Evolutionary conservation across 176 grass and related monocot genomes (phyloP).

Genomic region (Puya raimondii): DNA sequence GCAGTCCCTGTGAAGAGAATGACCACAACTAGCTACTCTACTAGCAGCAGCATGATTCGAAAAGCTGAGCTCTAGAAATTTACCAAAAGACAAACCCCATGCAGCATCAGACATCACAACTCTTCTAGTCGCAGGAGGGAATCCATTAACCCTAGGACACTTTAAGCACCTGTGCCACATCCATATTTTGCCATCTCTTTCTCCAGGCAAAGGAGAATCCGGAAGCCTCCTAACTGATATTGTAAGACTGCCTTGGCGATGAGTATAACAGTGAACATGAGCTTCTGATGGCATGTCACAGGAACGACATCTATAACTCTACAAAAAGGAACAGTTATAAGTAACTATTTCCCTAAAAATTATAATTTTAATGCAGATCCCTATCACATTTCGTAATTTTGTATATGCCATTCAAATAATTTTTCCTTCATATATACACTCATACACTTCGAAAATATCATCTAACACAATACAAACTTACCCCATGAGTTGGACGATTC

Average conservation of each 20-base stretch:
- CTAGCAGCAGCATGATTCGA: slow-evolving; percentile 97
- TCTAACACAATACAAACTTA: too few relatives aligned
- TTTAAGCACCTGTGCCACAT: slow-evolving; percentile 98
- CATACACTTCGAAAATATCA: not conserved
- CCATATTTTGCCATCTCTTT: slow-evolving; percentile 85
- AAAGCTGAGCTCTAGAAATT: slow-evolving; percentile 99
- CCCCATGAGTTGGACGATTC: too few relatives aligned
- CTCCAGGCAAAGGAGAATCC: slow-evolving; percentile 47
- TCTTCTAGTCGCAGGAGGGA: slow-evolving; percentile 91
- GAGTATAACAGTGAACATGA: slow-evolving; percentile 94
- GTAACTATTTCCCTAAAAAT: not conserved
- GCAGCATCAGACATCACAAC: slow-evolving; percentile 99
- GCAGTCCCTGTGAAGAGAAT: slow-evolving; percentile 98
- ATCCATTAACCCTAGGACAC: slow-evolving; percentile 54
- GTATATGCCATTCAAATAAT: too few relatives aligned
- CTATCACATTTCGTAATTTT: not conserved
- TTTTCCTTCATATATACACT: not conserved
- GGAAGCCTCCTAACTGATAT: slow-evolving; percentile 85
- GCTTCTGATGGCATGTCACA: slow-evolving; percentile 88
- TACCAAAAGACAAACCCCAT: slow-evolving; percentile 94
- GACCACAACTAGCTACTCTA: slow-evolving; percentile 97
- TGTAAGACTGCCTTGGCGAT: slow-evolving; percentile 85
- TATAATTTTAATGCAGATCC: not conserved
- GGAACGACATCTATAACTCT: slow-evolving; percentile 61
- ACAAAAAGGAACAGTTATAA: slow-evolving; percentile 22